Base-by-base conservation (phyloP, 176 grass and related monocot genomes). In the Alopecurus myosuroides region DNA sequence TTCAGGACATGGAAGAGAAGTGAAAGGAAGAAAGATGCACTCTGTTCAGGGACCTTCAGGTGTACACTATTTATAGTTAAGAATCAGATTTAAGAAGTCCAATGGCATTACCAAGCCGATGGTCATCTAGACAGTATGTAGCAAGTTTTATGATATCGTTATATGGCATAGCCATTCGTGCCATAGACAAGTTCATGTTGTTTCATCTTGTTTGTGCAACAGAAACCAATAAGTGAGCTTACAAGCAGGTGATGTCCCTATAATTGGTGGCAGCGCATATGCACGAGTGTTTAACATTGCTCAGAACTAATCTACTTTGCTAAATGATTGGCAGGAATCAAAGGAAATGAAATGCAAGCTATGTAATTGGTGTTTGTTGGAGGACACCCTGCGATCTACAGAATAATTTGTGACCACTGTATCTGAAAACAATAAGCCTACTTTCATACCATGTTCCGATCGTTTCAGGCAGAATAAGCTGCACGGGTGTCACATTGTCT, bases 181-280 rank as follows among this genome's bases (percentile, higher is more conserved):
- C 15, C 70, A 48, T 30, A 73, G 14, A 70, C 31, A 81, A 68
- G 15, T 50, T 9, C 46, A 70, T 70, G 48, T 19, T 18, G 34
- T 69, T 28, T 20, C 70, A 78, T 45, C 40, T 40, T 36, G 71
- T 55, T 72, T 17, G 68, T 80, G 68, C 69, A 74, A 35, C 36
- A 79, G 41, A 37, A 56, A 85, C 55, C 77, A 89, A 85, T 81
- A 25, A 80, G 15, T 85, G 70, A 73, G 41, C 23, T 46, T 72
- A 46, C 70, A 46, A 73, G 48, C 58, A 66, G 53, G 28, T 57
- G 48, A 26, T 85, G 77, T 70, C 52, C 36, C 15, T 49, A 74
- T 23, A 68, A 35, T 87, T 30, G 57, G 35, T 31, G 30, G 71
- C 85, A 82, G 26, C 13, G 49, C 67, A 74, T 79, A 34, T 49